Percentiles rank a stretch among this genome's conserved stretches.
phyloP scores from a whole-genome alignment of 495 filamentous ascomycete species.

The Lasiosphaeris hirsuta region DNA sequence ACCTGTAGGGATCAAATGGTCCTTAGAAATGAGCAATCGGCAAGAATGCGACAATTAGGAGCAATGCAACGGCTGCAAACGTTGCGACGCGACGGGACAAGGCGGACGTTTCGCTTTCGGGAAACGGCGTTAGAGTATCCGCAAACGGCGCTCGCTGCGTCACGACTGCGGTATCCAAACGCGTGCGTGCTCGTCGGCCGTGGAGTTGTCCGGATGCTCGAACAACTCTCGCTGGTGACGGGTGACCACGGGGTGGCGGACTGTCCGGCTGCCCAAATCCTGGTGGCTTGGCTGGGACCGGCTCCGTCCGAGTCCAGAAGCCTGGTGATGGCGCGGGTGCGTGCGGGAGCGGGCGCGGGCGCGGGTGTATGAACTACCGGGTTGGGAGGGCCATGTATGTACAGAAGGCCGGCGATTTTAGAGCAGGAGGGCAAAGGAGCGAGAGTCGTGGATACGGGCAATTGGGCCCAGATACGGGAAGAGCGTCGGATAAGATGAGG shows the following conservation, averaged over 20 bases:
- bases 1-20: too few species aligned
- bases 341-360: not conserved
- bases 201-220: too few species aligned
- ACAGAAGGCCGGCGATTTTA: slow-evolving; percentile 1
- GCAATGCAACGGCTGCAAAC: too few species aligned
- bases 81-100: too few species aligned
- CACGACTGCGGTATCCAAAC: not conserved
- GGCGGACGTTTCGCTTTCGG: not conserved
- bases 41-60: too few species aligned
- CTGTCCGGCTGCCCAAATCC: too few species aligned
- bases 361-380: not conserved
- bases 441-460: not conserved
- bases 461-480: slow-evolving; percentile 2
- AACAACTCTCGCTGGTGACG: too few species aligned
- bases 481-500: slow-evolving; percentile 2
- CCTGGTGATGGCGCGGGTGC: not conserved
- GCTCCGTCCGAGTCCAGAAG: too few species aligned
- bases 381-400: not conserved
- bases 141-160: not conserved
- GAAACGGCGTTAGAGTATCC: not conserved
- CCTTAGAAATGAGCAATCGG: too few species aligned
- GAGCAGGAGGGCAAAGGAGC: not conserved
- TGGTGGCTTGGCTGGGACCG: too few species aligned
- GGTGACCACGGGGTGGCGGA: too few species aligned
- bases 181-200: not conserved